Conservation (phyloP, 768 basidiomycete genomes). For the Boletellus emodensis region DNA sequence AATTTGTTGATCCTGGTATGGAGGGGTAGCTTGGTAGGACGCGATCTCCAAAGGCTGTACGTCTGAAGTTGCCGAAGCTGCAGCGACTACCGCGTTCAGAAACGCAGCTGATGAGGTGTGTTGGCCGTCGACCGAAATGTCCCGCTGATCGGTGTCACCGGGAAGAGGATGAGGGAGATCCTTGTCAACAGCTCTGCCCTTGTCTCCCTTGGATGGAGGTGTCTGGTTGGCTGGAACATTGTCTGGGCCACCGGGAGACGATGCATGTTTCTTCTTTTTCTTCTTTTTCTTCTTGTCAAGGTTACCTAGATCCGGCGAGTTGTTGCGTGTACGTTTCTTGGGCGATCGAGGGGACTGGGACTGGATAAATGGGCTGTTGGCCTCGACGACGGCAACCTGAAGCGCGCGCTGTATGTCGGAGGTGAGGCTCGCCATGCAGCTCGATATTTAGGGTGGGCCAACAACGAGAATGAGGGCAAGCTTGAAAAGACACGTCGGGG, state of each 20-base stretch:
- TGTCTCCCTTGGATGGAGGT: slow-evolving; percentile 26
- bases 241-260: slow-evolving; percentile 4
- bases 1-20: slow-evolving; percentile 32
- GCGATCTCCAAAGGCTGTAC: slow-evolving; percentile 27
- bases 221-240: slow-evolving; percentile 16
- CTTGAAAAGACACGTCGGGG: slow-evolving; percentile 14
- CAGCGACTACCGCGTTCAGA: slow-evolving; percentile 62
- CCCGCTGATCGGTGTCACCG: slow-evolving; percentile 23
- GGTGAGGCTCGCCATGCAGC: slow-evolving; percentile 31
- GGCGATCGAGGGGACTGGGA: slow-evolving; percentile 21
- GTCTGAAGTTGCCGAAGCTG: slow-evolving; percentile 50
- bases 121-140: slow-evolving; percentile 29
- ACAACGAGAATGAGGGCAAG: slow-evolving; percentile 40
- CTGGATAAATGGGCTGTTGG: slow-evolving; percentile 36
- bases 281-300: slow-evolving; percentile 36
- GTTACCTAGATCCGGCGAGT: slow-evolving; percentile 7
- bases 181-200: slow-evolving; percentile 29
- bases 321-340: slow-evolving; percentile 33
- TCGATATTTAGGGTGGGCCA: slow-evolving; percentile 38
- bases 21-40: slow-evolving; percentile 30
- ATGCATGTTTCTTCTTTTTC: slow-evolving; percentile 12
- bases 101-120: slow-evolving; percentile 54
- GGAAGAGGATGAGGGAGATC: slow-evolving; percentile 32
- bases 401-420: slow-evolving; percentile 48
- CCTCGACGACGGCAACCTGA: slow-evolving; percentile 46